Base-by-base conservation (phyloP, 2,329 filamentous ascomycete species). In the Diaporthe sp. region DNA sequence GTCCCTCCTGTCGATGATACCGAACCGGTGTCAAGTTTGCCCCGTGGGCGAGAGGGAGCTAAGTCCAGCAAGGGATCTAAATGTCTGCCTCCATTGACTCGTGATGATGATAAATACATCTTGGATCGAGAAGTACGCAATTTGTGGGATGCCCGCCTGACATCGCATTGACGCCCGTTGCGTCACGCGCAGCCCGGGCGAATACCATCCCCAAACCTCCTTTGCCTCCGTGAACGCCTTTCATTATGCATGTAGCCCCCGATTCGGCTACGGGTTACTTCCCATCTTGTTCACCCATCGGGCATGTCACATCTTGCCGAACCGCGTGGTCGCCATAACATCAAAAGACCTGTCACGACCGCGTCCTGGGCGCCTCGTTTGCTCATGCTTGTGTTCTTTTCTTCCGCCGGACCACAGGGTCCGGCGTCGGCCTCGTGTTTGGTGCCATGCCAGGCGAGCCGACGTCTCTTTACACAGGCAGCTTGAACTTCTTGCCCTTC, bases 401-500 rank as follows among this genome's bases (percentile, higher is more conserved):
- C 12, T 39, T 13, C 10, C 19, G 19, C 66, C 9, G 10, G 42
- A 37, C 42, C n/a, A n/a, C 2, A 4, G 4, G 12, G 32, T 12
- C 42, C 70, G 63, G 25, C 35, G 12, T 22, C 35, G 56, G 47
- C n/a, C 25, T 4, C 58, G 56, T 63, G 63, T 6, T 37, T 35
- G 56, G 47, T 30, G 47, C 44, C 32, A 37, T 63, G 47, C 25
- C 35, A 37, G 4, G 70, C 70, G 17, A n/a, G 69, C 44, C 55
- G 39, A 32, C 22, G 63, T 44, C 63, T 68, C 63, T 44, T 44
- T 91, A 96, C 78, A 96, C 94, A 2, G 94, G 94, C 74, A 96
- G 88, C 84, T 95, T 94, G 84, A 96, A 96, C 87, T 94, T 96
- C 88, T 94, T 94, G 79, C 94, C 94, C 87, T 96, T 94, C 85